Base-by-base conservation (phyloP, 2,329 filamentous ascomycete species). In the Emergomyces pasteurianus region DNA sequence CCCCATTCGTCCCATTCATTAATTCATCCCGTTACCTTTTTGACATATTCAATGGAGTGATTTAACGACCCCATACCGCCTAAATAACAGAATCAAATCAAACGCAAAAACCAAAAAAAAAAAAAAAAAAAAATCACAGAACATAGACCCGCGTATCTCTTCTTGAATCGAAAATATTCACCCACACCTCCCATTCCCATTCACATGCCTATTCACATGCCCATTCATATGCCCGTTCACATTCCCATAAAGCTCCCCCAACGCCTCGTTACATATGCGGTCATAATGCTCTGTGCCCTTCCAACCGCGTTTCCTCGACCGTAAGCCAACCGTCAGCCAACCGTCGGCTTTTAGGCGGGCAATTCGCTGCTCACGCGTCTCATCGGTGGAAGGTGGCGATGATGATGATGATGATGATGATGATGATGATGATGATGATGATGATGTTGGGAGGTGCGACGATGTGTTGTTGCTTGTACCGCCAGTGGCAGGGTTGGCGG, bases 271-370 rank as follows among this genome's bases (percentile, higher is more conserved):
- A 54, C 75, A 77, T 23, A 74, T 67, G 6, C 67, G 65, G 55
- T 72, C 65, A 62, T 78, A 78, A 58, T 74, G 73, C 34, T 68
- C 67, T 16, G 66, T 60, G 0, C 71, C 74, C 60, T 75, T 76
- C 70, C 73, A 75, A 2, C 68, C 67, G 23, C 71, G 67, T n/a
- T 62, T 61, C 23, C 62, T 54, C 3, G 70, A 69, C 26, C 65
- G 69, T 55, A 76, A 61, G 3, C 75, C 74, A 40, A 76, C 71
- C 3, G 71, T 73, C 38, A 65, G 67, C 74, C 75, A 78, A 14
- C 70, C 70, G 14, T 70, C 71, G 2, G 68, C 63, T 2, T 70
- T 70, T 31, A 77, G 62, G 26, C 74, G 68, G 3, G 58, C 59
- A 58, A 75, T 75, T 10, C 71, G 67, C 61, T 72, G 68, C 58